Evolutionary conservation across 2,329 filamentous ascomycete species (phyloP).

Genomic region (Pseudocercospora macadamiae): DNA sequence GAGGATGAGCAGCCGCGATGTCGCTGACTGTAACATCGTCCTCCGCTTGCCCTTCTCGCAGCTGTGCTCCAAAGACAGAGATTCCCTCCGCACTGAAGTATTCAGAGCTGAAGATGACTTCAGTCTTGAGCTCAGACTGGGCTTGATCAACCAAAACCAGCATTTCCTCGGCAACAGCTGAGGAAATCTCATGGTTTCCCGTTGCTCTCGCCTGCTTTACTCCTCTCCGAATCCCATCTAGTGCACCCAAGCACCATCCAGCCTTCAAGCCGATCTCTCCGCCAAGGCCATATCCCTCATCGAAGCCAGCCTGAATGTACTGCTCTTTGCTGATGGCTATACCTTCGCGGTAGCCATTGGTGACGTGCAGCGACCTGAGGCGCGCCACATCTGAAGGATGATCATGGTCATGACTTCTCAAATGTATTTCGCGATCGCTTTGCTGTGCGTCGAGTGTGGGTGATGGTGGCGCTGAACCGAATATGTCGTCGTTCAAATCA

Average conservation of each 20-base stretch:
- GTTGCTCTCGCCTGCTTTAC: conserved; percentile 28
- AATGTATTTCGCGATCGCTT: background rate
- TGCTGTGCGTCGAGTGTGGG: conserved; percentile 30
- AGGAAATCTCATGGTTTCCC: conserved; percentile 25
- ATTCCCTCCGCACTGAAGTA: conserved; percentile 72
- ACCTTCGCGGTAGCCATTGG: conserved; percentile 88
- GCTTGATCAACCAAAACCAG: conserved; percentile 37
- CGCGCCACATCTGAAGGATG: conserved; percentile 70
- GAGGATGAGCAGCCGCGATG: conserved; percentile 69
- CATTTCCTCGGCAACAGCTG: conserved; percentile 26
- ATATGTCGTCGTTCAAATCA: conserved; percentile 50
- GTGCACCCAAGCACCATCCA: conserved; percentile 73
- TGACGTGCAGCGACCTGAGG: conserved; percentile 75
- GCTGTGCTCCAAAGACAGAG: conserved; percentile 63
- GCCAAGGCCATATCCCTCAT: conserved; percentile 85
- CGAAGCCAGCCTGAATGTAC: conserved; percentile 84
- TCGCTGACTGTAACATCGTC: conserved; percentile 58
- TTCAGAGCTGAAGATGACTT: conserved; percentile 64
- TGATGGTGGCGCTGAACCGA: conserved; percentile 48
- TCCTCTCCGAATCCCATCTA: conserved; percentile 67
- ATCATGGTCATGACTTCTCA: conserved; percentile 11
- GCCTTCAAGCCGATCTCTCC: conserved; percentile 75
- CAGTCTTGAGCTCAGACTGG: conserved; percentile 49
- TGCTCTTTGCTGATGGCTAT: conserved; percentile 73
- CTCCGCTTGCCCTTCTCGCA: conserved; percentile 38